These are phyloP conservation scores for Cryptococcus maquisensis DNA, from an alignment of 1,284 basidiomycete species.

Conservation along the genomic window DNA sequence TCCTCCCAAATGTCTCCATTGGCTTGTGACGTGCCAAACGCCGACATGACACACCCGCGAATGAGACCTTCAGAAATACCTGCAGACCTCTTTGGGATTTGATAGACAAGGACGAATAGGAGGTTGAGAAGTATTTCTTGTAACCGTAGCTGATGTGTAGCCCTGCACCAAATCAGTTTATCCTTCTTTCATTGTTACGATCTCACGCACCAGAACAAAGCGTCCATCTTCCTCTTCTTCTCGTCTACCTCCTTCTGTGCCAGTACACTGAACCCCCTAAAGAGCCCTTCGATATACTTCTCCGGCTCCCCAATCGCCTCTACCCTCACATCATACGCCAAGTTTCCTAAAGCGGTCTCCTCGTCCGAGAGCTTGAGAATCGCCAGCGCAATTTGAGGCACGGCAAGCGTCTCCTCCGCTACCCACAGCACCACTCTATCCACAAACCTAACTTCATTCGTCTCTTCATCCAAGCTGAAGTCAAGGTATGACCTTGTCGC, in stretches of 20 bases:
- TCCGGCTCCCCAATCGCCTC: conserved; percentile 29
- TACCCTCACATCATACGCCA: conserved; percentile 17
- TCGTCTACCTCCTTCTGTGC: conserved; percentile 29
- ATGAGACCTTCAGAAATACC: conserved; percentile 37
- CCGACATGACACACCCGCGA: conserved; percentile 32
- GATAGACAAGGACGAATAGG: conserved; percentile 37
- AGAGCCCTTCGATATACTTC: conserved; percentile 35
- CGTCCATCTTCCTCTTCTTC: conserved; percentile 12
- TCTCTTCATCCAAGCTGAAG: conserved; percentile 29
- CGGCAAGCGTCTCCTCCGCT: conserved; percentile 32
- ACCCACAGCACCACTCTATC: conserved; percentile 35
- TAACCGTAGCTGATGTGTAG: conserved; percentile 35
- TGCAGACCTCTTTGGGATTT: conserved; percentile 29
- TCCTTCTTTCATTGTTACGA: no score
- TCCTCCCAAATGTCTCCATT: conserved; percentile 38
- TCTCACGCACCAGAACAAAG: conserved; percentile 32
- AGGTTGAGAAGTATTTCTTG: conserved; percentile 38
- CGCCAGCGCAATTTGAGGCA: conserved; percentile 31
- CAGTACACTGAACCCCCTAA: conserved; percentile 32
- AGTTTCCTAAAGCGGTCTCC: conserved; percentile 14
- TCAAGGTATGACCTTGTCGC: conserved; percentile 29
- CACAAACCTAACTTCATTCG: conserved; percentile 22
- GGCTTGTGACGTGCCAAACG: conserved; percentile 37
- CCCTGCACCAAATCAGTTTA: conserved; percentile 17
- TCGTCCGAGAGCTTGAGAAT: conserved; percentile 15